A percentile compares a stretch with the other conserved stretches of the same genome.
Conservation (phyloP, 805 yeast genomes). For the Monosporozyma aerobia region DNA sequence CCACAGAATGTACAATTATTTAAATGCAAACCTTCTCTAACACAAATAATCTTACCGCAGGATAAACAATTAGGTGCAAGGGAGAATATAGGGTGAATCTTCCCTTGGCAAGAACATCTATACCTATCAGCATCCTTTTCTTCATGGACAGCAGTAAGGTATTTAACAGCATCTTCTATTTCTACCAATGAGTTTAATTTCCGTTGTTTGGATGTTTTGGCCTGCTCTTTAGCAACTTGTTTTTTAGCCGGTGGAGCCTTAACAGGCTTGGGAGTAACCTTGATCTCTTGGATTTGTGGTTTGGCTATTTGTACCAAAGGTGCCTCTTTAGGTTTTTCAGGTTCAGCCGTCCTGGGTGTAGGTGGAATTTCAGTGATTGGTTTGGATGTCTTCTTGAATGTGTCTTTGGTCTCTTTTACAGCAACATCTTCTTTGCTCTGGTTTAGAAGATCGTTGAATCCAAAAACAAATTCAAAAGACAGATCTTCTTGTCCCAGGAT, state of each 20-base stretch:
- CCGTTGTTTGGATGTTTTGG: constrained; percentile 23
- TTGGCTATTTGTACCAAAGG: not conserved
- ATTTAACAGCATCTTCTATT: constrained; percentile 51
- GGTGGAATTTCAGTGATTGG: not conserved
- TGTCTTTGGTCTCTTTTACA: not conserved
- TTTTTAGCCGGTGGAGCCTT: not conserved
- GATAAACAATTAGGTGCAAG: constrained; percentile 87
- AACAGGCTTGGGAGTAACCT: not conserved
- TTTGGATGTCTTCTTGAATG: not conserved
- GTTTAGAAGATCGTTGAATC: constrained; percentile 19
- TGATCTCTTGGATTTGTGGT: not conserved
- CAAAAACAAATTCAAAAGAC: constrained; percentile 25
- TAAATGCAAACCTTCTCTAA: constrained; percentile 62
- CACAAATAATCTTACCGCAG: constrained; percentile 91
- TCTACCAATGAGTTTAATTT: constrained; percentile 53
- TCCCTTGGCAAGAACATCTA: constrained; percentile 75
- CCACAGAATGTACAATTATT: constrained; percentile 88
- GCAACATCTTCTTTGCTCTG: not conserved
- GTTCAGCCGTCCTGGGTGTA: not conserved
- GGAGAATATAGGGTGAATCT: constrained; percentile 79
- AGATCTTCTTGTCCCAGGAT: constrained; percentile 27
- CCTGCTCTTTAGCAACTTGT: not conserved
- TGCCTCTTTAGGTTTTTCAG: not conserved
- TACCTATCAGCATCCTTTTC: constrained; percentile 18
- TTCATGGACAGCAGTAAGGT: constrained; percentile 37